phyloP scores from a whole-genome alignment of 2,329 filamentous ascomycete species.

The Neopestalotiopsis sp. region DNA sequence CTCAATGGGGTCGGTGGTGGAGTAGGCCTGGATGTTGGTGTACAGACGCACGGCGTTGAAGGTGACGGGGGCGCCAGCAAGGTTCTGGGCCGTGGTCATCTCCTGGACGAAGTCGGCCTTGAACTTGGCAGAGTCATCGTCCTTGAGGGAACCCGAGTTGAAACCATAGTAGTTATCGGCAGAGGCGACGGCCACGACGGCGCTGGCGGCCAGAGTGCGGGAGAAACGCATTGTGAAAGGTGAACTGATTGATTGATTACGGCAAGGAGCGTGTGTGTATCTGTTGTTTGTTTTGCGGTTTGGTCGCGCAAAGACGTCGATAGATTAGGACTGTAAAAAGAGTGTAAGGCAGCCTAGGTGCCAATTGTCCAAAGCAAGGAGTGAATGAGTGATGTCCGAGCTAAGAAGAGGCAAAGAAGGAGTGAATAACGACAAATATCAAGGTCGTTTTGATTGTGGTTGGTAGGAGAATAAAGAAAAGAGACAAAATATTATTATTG shows the following conservation, averaged over 20 bases:
- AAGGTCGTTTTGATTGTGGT: not conserved
- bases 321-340: not conserved
- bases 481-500: not conserved
- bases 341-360: slow-evolving; percentile 1
- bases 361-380: slow-evolving; percentile 8
- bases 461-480: not conserved
- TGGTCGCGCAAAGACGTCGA: not conserved
- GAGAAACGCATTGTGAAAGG: slow-evolving; percentile 46
- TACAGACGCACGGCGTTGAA: slow-evolving; percentile 68
- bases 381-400: not conserved
- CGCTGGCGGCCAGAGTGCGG: slow-evolving; percentile 41
- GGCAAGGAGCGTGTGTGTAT: slow-evolving; percentile 11
- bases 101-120: slow-evolving; percentile 53
- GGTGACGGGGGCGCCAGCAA: slow-evolving; percentile 52
- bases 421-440: not conserved
- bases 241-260: not conserved
- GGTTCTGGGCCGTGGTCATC: slow-evolving; percentile 48
- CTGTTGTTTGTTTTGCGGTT: not conserved
- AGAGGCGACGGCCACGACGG: slow-evolving; percentile 32
- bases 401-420: too few relatives aligned
- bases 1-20: slow-evolving; percentile 77
- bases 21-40: slow-evolving; percentile 69
- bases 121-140: slow-evolving; percentile 56
- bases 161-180: slow-evolving; percentile 57
- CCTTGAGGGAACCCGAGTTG: slow-evolving; percentile 54